A percentile compares a stretch with the other conserved stretches of the same genome.
Evolutionary conservation across 345 rosid genomes (phyloP).

Genomic region (Eucalyptus camaldulensis): DNA sequence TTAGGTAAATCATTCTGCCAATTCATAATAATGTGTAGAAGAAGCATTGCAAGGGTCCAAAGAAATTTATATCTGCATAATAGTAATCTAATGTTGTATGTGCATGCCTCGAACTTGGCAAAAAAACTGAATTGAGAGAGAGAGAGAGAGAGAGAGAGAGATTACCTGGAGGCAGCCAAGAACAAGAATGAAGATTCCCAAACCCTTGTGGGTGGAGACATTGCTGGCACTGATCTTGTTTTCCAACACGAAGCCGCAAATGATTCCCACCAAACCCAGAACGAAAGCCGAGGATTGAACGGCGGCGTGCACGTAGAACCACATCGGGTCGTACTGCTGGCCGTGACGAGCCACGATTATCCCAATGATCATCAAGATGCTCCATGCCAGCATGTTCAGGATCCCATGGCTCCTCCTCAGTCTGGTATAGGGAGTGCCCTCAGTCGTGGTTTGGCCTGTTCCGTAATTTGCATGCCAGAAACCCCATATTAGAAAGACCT

Average conservation of each 20-base stretch:
- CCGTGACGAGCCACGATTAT: conserved; percentile 44
- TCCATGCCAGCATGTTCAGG: conserved; percentile 71
- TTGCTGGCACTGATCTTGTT: conserved; percentile 6
- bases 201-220: conserved; percentile 50
- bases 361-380: conserved; percentile 58
- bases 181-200: conserved; percentile 63
- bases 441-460: conserved; percentile 18
- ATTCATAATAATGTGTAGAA: not conserved
- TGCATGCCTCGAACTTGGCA: not conserved
- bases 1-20: not conserved
- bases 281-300: conserved; percentile 42
- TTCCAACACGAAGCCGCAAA: conserved; percentile 49
- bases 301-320: conserved; percentile 54
- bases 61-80: not conserved
- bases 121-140: not conserved
- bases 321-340: conserved; percentile 52
- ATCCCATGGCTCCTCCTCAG: conserved; percentile 68
- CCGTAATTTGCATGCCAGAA: not conserved
- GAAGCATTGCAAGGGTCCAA: not conserved
- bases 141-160: not conserved
- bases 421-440: conserved; percentile 4
- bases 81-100: not conserved
- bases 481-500: not conserved
- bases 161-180: conserved; percentile 73
- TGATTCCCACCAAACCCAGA: conserved; percentile 47